phyloP scores from a whole-genome alignment of 768 basidiomycete species.

The Boletus reticuloceps region DNA sequence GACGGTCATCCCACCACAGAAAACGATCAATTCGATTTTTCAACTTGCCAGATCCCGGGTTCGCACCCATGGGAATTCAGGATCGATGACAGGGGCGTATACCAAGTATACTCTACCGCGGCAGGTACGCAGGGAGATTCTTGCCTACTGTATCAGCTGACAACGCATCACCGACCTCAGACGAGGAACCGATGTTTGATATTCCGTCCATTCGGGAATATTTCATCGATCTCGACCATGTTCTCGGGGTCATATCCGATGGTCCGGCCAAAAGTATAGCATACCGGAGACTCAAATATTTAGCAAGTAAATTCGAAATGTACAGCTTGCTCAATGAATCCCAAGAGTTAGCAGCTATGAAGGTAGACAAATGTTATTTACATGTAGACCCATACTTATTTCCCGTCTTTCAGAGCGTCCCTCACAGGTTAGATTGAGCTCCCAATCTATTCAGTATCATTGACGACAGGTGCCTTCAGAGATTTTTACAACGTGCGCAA shows the following conservation, averaged over 20 bases:
- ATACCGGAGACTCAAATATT: slow-evolving; percentile 85
- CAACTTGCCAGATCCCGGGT: slow-evolving; percentile 72
- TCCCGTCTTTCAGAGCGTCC: slow-evolving; percentile 23
- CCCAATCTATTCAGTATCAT: background rate
- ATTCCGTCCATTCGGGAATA: slow-evolving; percentile 91
- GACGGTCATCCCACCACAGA: slow-evolving; percentile 29
- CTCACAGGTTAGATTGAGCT: slow-evolving; percentile 25
- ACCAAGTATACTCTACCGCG: slow-evolving; percentile 64
- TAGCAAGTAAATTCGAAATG: slow-evolving; percentile 92
- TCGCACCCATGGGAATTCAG: slow-evolving; percentile 60
- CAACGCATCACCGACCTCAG: slow-evolving; percentile 18
- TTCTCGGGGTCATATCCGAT: slow-evolving; percentile 87
- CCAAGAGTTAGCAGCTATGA: slow-evolving; percentile 95
- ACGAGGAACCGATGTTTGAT: slow-evolving; percentile 62
- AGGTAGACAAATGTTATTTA: slow-evolving; percentile 48
- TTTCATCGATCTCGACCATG: slow-evolving; percentile 91
- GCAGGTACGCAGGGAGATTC: slow-evolving; percentile 5
- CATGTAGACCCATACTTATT: slow-evolving; percentile 3
- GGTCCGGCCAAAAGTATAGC: slow-evolving; percentile 97
- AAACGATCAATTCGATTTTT: slow-evolving; percentile 61
- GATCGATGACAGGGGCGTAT: slow-evolving; percentile 89
- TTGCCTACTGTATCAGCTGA: background rate
- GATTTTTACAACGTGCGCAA: slow-evolving; percentile 99
- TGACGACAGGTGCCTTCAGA: slow-evolving; percentile 39
- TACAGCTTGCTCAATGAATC: slow-evolving; percentile 89